Evolutionary conservation across 352 stramenopile genomes (phyloP).

Genomic region (Globisporangium heterothallicum): DNA sequence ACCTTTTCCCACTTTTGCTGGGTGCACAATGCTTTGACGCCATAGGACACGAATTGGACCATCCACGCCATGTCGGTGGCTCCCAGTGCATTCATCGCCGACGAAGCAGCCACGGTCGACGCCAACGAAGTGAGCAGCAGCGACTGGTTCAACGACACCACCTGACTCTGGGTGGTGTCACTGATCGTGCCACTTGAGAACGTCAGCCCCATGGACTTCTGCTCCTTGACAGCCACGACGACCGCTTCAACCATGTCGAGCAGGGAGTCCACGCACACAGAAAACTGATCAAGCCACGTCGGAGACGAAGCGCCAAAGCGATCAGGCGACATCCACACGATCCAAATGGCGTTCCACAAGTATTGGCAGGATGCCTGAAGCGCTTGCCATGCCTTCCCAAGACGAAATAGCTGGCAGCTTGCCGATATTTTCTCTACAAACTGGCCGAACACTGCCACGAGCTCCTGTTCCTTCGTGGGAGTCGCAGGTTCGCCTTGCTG

Average conservation of each 20-base stretch:
- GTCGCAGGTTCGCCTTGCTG: neutral
- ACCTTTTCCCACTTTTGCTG: slow-evolving; percentile 44
- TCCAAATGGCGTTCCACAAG: slow-evolving; percentile 51
- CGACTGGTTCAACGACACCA: slow-evolving; percentile 7
- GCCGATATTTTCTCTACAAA: slow-evolving; percentile 37
- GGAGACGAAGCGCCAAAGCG: slow-evolving; percentile 12
- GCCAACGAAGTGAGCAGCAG: slow-evolving; percentile 14
- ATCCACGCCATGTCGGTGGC: slow-evolving; percentile 52
- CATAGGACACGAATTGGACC: slow-evolving; percentile 33
- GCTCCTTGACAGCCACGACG: slow-evolving; percentile 12
- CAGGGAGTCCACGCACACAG: slow-evolving; percentile 32
- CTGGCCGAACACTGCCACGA: slow-evolving; percentile 19
- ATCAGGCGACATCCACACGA: slow-evolving; percentile 46
- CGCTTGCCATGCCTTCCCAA: slow-evolving; percentile 42
- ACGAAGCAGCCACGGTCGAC: slow-evolving; percentile 32
- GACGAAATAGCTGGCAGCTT: slow-evolving; percentile 39
- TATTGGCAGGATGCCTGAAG: slow-evolving; percentile 50
- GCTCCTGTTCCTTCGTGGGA: neutral
- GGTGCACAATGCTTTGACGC: slow-evolving; percentile 25
- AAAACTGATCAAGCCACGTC: slow-evolving; percentile 17
- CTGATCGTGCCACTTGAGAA: neutral
- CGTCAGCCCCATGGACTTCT: neutral
- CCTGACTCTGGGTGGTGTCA: neutral
- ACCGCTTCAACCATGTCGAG: slow-evolving; percentile 56
- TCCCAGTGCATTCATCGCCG: slow-evolving; percentile 26